phyloP scores from a whole-genome alignment of 352 stramenopile genomes.

The Phytophthora sansomeana region DNA sequence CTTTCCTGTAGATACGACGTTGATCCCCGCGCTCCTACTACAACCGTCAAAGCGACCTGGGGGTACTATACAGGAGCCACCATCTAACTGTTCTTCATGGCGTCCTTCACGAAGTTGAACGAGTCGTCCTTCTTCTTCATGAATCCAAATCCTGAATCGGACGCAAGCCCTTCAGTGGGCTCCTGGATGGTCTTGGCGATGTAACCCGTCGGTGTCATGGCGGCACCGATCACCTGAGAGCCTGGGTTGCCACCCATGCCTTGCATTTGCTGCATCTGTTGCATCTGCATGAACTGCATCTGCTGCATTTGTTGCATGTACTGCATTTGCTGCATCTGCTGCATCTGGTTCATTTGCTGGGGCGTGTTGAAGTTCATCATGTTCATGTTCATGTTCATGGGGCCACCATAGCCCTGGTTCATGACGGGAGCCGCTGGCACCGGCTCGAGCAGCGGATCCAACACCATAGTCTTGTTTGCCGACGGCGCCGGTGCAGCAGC shows the following conservation, averaged over 20 bases:
- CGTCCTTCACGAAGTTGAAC: conserved; percentile 91
- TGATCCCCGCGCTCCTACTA: conserved; percentile 39
- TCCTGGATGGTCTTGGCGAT: conserved; percentile 91
- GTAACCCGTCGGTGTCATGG: conserved; percentile 87
- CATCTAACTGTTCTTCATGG: conserved; percentile 88
- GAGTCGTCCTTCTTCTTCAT: conserved; percentile 91
- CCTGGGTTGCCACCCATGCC: conserved; percentile 50
- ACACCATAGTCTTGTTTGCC: conserved; percentile 56
- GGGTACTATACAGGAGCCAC: conserved; percentile 61
- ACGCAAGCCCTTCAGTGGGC: conserved; percentile 70
- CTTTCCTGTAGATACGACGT: conserved; percentile 37
- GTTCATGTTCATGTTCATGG: conserved; percentile 66
- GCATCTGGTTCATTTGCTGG: conserved; percentile 61
- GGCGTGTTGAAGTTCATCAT: conserved; percentile 72
- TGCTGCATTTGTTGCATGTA: conserved; percentile 80
- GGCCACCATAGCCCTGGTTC: conserved; percentile 45
- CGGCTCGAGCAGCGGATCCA: conserved; percentile 79
- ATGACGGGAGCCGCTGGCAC: conserved; percentile 53
- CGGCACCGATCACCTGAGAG: conserved; percentile 84
- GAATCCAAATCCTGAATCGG: conserved; percentile 81
- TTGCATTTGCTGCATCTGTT: conserved; percentile 76
- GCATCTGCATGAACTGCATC: conserved; percentile 74
- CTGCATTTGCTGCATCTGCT: conserved; percentile 74
- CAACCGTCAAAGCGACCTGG: conserved; percentile 38
- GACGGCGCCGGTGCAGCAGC: conserved; percentile 30